phyloP scores from a whole-genome alignment of 345 rosid species.

The Corchorus capsularis region DNA sequence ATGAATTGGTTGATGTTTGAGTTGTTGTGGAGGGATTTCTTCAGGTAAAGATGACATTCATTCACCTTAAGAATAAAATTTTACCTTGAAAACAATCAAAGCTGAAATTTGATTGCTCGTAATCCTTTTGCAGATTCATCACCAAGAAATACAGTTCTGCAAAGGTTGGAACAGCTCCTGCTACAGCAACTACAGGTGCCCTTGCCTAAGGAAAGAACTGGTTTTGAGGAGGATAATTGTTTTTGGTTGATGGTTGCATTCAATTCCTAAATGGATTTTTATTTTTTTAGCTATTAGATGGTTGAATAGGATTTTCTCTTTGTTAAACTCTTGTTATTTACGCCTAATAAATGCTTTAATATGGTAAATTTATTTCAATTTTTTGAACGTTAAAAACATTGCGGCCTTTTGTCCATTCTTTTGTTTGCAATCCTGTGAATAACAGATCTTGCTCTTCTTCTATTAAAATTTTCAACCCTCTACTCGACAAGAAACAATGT shows the following conservation, averaged over 20 bases:
- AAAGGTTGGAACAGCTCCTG: constrained; percentile 66
- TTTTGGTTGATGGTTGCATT: constrained; percentile 3
- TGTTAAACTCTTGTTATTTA: constrained; percentile 4
- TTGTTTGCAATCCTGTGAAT: neutral
- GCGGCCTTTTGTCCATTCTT: neutral
- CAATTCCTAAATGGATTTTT: constrained; percentile 10
- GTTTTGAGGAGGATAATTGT: constrained; percentile 10
- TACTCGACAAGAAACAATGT: neutral
- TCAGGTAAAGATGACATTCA: constrained; percentile 53
- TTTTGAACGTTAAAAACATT: neutral
- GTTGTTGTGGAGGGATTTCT: constrained; percentile 97
- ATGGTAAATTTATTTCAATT: neutral
- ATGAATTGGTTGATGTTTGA: constrained; percentile 83
- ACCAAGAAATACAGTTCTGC: constrained; percentile 77
- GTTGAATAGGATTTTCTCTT: constrained; percentile 14
- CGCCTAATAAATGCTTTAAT: constrained; percentile 14
- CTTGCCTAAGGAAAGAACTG: constrained; percentile 42
- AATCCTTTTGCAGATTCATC: constrained; percentile 57
- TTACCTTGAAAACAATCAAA: neutral
- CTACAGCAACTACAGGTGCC: constrained; percentile 72
- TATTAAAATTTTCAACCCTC: neutral
- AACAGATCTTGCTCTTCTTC: neutral
- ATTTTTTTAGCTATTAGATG: constrained; percentile 14
- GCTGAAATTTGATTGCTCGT: neutral
- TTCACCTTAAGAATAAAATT: neutral